Conservation (phyloP, 2,329 filamentous ascomycete species). For the Exophiala sp. region DNA sequence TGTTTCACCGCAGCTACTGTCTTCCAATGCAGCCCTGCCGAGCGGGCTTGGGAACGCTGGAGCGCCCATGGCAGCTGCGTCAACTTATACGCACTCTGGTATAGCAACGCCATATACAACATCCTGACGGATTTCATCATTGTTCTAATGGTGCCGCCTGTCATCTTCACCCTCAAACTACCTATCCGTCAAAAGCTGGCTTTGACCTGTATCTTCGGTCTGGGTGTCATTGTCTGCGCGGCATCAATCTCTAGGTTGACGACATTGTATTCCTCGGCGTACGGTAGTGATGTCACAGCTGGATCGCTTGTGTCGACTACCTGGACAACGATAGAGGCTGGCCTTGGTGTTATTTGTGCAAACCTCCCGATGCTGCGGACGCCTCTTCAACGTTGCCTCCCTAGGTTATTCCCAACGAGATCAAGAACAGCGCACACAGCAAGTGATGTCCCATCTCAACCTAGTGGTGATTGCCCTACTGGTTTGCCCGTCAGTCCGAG, state of each 20-base stretch:
- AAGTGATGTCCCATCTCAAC: conserved; percentile 4
- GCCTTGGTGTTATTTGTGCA: conserved; percentile 36
- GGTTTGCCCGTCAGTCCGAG: conserved; percentile 2
- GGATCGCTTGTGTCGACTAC: conserved; percentile 33
- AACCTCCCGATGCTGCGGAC: conserved; percentile 37
- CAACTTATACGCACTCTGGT: conserved; percentile 40
- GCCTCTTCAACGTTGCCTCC: conserved; percentile 28
- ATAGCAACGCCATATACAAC: conserved; percentile 42
- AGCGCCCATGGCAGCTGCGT: conserved; percentile 6
- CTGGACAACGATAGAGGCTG: conserved; percentile 38
- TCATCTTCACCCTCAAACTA: conserved; percentile 32
- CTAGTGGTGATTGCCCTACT: conserved; percentile 3
- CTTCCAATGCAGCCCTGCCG: conserved; percentile 48
- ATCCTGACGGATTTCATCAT: conserved; percentile 35
- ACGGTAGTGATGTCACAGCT: conserved; percentile 26
- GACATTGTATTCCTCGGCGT: conserved; percentile 31
- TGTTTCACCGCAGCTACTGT: conserved; percentile 44
- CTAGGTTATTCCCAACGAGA: conserved; percentile 17
- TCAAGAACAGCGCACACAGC: conserved; percentile 10
- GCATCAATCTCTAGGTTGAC: conserved; percentile 33
- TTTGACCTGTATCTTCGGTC: conserved; percentile 39
- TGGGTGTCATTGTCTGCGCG: conserved; percentile 30
- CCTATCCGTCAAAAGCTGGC: conserved; percentile 45
- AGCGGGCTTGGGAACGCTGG: conserved; percentile 42
- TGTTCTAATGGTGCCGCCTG: conserved; percentile 33